Percentiles rank a stretch among this genome's conserved stretches.
Evolutionary conservation across 73 alveolate genomes (phyloP).

Genomic region (Durusdinium trenchii): DNA sequence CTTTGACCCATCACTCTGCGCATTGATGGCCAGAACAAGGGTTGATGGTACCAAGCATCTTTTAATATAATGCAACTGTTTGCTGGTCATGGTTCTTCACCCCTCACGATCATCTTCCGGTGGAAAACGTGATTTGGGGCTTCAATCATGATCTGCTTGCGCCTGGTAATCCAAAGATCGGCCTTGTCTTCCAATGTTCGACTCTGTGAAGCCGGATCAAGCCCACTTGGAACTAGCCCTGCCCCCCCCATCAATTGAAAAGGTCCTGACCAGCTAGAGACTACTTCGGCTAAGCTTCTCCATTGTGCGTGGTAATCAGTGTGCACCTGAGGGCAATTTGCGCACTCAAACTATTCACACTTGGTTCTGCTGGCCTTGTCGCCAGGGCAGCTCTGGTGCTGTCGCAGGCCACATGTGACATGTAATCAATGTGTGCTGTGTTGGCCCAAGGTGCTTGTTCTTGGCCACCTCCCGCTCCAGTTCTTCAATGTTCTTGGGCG

Average conservation of each 20-base stretch:
- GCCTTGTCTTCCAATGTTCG: too few species aligned
- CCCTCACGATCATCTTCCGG: too few species aligned
- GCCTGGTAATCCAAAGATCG: too few species aligned
- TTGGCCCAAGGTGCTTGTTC: slow-evolving; percentile 34
- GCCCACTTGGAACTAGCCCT: background rate
- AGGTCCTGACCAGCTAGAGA: background rate
- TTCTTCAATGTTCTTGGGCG: slow-evolving; percentile 57
- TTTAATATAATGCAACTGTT: too few species aligned
- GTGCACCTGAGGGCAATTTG: background rate
- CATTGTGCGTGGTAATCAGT: slow-evolving; percentile 18
- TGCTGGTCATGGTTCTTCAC: too few species aligned
- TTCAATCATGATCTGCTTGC: too few species aligned
- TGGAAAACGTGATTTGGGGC: too few species aligned
- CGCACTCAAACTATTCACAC: background rate
- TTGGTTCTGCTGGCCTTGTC: too few species aligned
- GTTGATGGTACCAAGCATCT: background rate
- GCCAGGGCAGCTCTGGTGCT: too few species aligned
- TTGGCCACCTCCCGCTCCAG: slow-evolving; percentile 57
- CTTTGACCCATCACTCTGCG: background rate
- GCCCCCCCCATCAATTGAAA: background rate
- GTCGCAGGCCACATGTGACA: too few species aligned
- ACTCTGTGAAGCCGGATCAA: too few species aligned
- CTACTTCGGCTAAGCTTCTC: slow-evolving; percentile 10
- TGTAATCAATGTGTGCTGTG: too few species aligned
- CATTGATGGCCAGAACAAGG: background rate